Evolutionary conservation across 768 basidiomycete genomes (phyloP).

Genomic region (Leccinum broughii): DNA sequence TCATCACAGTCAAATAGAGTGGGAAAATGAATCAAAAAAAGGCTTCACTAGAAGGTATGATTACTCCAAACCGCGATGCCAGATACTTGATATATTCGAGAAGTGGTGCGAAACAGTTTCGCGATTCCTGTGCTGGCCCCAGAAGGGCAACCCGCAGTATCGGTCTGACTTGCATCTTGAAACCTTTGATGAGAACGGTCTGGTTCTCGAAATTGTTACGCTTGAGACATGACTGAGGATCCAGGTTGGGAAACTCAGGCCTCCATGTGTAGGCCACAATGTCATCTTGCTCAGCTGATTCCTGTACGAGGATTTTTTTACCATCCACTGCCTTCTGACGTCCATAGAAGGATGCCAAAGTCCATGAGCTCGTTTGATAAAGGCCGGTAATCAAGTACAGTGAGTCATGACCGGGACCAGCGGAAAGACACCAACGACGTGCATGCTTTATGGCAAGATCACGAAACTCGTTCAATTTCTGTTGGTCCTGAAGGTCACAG

Average conservation of each 20-base stretch:
- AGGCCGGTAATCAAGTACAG: conserved; percentile 9
- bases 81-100: not conserved
- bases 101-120: not conserved
- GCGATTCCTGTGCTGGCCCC: no score
- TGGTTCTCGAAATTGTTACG: conserved; percentile 6
- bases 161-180: conserved; percentile 8
- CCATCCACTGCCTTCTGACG: not conserved
- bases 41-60: not conserved
- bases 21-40: no score
- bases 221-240: not conserved
- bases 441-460: not conserved
- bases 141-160: not conserved
- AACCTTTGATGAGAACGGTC: conserved; percentile 12
- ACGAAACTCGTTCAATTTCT: not conserved
- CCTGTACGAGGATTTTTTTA: not conserved
- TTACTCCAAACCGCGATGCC: no score
- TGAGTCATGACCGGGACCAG: not conserved
- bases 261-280: not conserved
- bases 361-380: conserved; percentile 2
- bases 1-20: not conserved
- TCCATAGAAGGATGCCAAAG: conserved; percentile 3
- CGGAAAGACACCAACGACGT: not conserved
- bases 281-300: not conserved
- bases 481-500: not conserved
- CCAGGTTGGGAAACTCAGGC: not conserved